Base-by-base conservation (phyloP, 495 filamentous ascomycete species). In the Lasiosphaeria ovina region DNA sequence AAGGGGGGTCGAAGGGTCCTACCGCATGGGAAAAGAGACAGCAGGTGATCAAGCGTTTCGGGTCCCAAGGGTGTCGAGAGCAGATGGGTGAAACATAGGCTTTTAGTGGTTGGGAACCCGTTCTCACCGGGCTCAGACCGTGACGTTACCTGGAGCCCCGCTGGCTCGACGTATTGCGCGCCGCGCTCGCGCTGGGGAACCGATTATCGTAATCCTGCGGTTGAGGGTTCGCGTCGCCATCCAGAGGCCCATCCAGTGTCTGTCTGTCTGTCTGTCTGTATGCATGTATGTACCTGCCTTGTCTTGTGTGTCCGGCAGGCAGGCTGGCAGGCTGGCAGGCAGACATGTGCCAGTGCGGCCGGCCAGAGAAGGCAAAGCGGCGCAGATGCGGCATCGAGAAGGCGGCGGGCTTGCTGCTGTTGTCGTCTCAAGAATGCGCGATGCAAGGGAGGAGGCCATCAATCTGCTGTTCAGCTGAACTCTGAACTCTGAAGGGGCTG, bases 11-110 rank as follows among this genome's bases (percentile, higher is more conserved):
- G 7, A 24, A 40, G 8, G 53, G 35, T 4, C 14, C 40, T n/a
- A 35, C 49, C 49, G 17, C 49, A 51, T 51, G 16, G 17, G 32
- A 3, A 32, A 47, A 47, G 44, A 47, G 45, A 16, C 17, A 63
- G 61, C 56, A 53, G 60, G 44, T 62, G 63, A 66, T 66, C 59
- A 62, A 57, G 63, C 63, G 54, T 62, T 57, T 66, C 53, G 63
- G 57, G 52, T 62, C 38, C 47, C 55, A 44, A 24, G n/a, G n/a
- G 31, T 9, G 24, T 54, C 50, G 24, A 60, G 55, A 58, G 51
- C 36, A 54, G 51, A 35, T 58, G 54, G 54, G 56, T 64, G 65
- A 67, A 67, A 67, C 65, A 62, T 56, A 55, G 32, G 32, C 44
- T 24, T 59, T 56, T 17, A 16, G 16, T 34, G 31, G 9, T 51